phyloP scores from a whole-genome alignment of 2,329 filamentous ascomycete species.

The Rhynchosporium secalis region DNA sequence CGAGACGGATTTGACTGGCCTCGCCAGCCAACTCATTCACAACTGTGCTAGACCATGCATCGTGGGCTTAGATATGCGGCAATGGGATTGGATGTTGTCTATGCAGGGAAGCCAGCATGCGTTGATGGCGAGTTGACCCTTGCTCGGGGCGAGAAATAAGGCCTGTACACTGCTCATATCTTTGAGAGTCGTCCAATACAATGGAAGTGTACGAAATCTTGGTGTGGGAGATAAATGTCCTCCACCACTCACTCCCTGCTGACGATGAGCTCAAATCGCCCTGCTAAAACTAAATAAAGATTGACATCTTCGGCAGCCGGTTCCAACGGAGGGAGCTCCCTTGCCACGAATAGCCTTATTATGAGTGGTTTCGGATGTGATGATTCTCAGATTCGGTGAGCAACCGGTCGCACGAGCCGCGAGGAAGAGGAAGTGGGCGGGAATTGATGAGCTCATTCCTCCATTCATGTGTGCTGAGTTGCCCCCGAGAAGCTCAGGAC shows the following conservation, averaged over 20 bases:
- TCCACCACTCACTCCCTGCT: constrained; percentile 11
- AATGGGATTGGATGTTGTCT: constrained; percentile 28
- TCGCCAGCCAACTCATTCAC: constrained; percentile 4
- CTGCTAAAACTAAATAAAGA: background rate
- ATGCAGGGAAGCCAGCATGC: constrained; percentile 30
- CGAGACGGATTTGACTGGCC: no score
- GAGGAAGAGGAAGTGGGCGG: constrained; percentile 4
- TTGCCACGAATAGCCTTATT: constrained; percentile 6
- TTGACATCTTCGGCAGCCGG: constrained; percentile 11
- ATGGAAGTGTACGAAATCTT: constrained; percentile 4
- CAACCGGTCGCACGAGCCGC: constrained; percentile 18
- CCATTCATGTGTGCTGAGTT: background rate
- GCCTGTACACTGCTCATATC: constrained; percentile 15
- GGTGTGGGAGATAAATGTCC: constrained; percentile 13
- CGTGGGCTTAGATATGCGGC: constrained; percentile 11
- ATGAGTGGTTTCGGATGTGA: constrained; percentile 18
- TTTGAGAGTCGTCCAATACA: background rate
- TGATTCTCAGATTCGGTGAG: constrained; percentile 9
- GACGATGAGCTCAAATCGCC: background rate
- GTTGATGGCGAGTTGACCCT: constrained; percentile 21
- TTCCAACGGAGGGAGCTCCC: constrained; percentile 1
- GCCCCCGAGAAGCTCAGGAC: background rate
- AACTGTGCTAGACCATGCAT: constrained; percentile 21
- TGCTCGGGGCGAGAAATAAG: constrained; percentile 22
- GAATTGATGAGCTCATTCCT: background rate